phyloP scores from a whole-genome alignment of 139 green algal genomes.

The Chlorella sp. region DNA sequence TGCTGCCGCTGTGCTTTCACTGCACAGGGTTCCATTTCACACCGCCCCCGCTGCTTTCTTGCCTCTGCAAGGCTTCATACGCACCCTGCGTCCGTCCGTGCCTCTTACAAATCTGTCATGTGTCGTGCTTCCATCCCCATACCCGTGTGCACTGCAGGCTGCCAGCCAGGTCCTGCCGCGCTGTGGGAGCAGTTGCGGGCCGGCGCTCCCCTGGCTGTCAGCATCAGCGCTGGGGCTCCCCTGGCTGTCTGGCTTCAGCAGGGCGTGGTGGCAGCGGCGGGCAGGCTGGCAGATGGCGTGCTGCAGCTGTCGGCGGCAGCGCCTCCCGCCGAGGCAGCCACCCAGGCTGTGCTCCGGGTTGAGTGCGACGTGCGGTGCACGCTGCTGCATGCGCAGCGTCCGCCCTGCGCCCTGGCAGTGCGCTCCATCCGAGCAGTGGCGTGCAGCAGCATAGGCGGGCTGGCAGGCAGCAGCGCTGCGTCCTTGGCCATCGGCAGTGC shows the following conservation, averaged over 20 bases:
- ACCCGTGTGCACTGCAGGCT: background rate
- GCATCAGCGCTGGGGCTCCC: background rate
- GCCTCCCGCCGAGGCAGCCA: background rate
- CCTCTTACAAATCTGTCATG: no score
- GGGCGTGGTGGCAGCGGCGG: slow-evolving; percentile 27
- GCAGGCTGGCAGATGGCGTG: slow-evolving; percentile 28
- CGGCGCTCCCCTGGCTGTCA: background rate
- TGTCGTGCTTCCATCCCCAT: background rate
- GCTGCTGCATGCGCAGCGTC: background rate
- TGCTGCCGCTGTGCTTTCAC: background rate
- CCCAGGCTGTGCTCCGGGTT: slow-evolving; percentile 35
- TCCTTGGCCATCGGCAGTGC: background rate
- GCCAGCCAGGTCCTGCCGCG: no score
- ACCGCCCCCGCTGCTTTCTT: no score
- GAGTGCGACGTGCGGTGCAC: slow-evolving; percentile 23
- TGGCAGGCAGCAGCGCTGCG: slow-evolving; percentile 26
- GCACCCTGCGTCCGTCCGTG: no score
- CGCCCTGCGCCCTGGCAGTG: background rate
- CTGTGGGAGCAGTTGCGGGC: background rate
- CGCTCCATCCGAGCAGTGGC: background rate
- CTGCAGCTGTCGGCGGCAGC: slow-evolving; percentile 18
- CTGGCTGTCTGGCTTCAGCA: background rate
- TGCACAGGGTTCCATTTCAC: no score
- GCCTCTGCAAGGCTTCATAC: no score
- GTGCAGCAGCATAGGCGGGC: slow-evolving; percentile 7